Evolutionary conservation across 106 monocot species (phyloP).

Genomic region (Phalaenopsis equestris): DNA sequence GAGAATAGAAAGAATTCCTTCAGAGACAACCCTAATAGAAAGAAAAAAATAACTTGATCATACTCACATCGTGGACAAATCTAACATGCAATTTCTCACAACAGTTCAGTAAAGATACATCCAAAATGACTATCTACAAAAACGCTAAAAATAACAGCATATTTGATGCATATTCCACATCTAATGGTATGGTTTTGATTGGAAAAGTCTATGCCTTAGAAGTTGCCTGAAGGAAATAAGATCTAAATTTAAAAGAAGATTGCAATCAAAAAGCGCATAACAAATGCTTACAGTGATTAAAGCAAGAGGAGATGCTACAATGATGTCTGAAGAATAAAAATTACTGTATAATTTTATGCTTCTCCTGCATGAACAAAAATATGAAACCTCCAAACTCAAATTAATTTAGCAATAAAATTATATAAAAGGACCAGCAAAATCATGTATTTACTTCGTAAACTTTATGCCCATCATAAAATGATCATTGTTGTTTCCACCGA

Average conservation of each 20-base stretch:
- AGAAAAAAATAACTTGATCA: neutral
- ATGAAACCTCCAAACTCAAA: neutral
- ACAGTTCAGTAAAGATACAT: neutral
- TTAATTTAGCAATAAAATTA: neutral
- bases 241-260: neutral
- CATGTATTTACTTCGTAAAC: slow-evolving; percentile 58
- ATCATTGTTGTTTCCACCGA: slow-evolving; percentile 84
- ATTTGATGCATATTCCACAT: neutral
- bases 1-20: neutral
- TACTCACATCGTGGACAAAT: neutral
- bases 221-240: too few species aligned
- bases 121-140: neutral
- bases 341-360: slow-evolving; percentile 83
- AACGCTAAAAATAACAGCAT: neutral
- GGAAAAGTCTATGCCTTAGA: too few species aligned
- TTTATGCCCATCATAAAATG: slow-evolving; percentile 90
- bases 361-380: slow-evolving; percentile 50
- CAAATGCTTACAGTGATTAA: slow-evolving; percentile 48
- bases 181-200: too few species aligned
- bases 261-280: neutral
- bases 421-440: neutral
- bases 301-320: slow-evolving; percentile 93
- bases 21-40: neutral
- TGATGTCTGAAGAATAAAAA: slow-evolving; percentile 93
- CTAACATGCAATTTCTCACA: neutral